Conservation (phyloP, 2,329 filamentous ascomycete species). For the Dactylellina sp. region DNA sequence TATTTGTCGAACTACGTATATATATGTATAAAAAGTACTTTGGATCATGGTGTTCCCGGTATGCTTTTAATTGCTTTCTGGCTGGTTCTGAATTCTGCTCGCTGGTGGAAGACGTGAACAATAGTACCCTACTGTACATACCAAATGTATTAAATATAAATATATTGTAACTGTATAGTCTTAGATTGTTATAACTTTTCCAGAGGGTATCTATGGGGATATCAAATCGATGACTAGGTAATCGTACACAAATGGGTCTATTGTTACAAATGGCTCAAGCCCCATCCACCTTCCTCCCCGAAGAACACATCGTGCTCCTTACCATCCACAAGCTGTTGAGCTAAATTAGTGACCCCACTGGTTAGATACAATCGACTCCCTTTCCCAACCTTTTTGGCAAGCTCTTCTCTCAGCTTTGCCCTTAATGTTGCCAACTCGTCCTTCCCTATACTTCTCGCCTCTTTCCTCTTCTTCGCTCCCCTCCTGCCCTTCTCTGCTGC, state of each 20-base stretch:
- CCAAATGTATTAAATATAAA: constrained; percentile 8
- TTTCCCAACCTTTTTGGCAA: constrained; percentile 74
- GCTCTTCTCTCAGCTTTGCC: constrained; percentile 77
- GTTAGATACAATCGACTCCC: constrained; percentile 56
- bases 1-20: constrained; percentile 26
- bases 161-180: too few species aligned
- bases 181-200: too few species aligned
- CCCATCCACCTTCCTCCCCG: constrained; percentile 55
- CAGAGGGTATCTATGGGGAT: background rate
- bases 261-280: constrained; percentile 38
- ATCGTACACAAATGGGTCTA: background rate
- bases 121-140: too few species aligned
- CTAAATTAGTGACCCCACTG: constrained; percentile 43
- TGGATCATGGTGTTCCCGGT: constrained; percentile 6
- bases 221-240: background rate
- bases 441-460: constrained; percentile 70
- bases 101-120: background rate
- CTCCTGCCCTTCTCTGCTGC: constrained; percentile 73
- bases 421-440: constrained; percentile 77
- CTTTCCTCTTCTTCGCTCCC: constrained; percentile 67
- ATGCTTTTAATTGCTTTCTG: background rate
- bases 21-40: constrained; percentile 18
- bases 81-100: background rate
- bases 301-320: constrained; percentile 57
- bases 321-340: constrained; percentile 48